Base-by-base conservation (phyloP, 2,329 filamentous ascomycete genomes). In the Lachnellula arida region DNA sequence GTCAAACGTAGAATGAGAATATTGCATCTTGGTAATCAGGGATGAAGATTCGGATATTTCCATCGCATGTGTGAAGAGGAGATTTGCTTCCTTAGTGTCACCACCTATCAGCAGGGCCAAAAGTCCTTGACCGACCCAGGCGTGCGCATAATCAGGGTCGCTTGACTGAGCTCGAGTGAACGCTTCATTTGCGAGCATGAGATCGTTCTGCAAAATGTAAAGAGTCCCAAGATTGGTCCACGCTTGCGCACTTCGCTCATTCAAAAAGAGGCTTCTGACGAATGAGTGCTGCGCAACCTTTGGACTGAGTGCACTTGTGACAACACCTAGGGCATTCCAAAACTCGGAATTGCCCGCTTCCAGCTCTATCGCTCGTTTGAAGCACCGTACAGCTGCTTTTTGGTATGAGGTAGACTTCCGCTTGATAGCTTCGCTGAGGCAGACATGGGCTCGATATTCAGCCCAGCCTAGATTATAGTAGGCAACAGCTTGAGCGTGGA, bases 401-500 rank as follows among this genome's bases (percentile, higher is more conserved):
- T 94, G 77, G 63, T 91, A 91, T 63, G 80, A 81, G 67, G 84
- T 81, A 17, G 79, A 77, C 65, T 80, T 87, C 66, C 84, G 85
- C 52, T 69, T 70, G 47, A 79, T 66, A 3, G 72, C 68, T 1
- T 70, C 69, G 37, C 79, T 80, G 19, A 90, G 76, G 66, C 84
- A 89, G 11, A 78, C 75, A 67, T 95, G 89, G 0, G 91, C 89
- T 46, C 87, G 83, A 68, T 94, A 85, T 70, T 99, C 94, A 1
- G 90, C 89, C 89, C 92, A 97, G 43, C 94, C 94, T 17, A 99
- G 77, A 67, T 99, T 99, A 73, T 96, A 99, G 80, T 93, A 94
- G 0, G 92, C 90, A n/a, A 97, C 89, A 1, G 94, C 90, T 72
- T 95, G 92, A 3, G 93, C 92, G 70, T 97, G 89, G 7, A 83